Percentiles rank a stretch among this genome's conserved stretches.
Conservation (phyloP, 306 rosid species). For the Fagus crenata region DNA sequence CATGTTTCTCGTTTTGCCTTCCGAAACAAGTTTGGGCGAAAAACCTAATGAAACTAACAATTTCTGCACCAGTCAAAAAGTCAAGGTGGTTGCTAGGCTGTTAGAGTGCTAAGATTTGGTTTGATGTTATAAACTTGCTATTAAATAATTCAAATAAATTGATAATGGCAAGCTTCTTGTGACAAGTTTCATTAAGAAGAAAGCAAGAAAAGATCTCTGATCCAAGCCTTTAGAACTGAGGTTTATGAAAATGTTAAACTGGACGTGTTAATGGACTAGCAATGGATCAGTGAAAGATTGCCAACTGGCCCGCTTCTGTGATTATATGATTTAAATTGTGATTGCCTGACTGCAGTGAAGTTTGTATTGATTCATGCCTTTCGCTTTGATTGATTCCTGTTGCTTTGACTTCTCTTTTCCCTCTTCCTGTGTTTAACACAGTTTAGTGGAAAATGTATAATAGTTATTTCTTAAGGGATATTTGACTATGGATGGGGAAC, state of each 20-base stretch:
- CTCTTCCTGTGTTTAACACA: background rate
- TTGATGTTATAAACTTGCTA: background rate
- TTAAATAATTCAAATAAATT: background rate
- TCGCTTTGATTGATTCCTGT: background rate
- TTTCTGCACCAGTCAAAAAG: background rate
- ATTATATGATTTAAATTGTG: background rate
- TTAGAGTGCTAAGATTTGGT: background rate
- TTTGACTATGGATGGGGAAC: background rate
- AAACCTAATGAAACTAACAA: conserved; percentile 3
- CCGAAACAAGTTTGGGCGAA: background rate
- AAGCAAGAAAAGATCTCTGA: too few species aligned
- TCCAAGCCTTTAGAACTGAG: too few species aligned
- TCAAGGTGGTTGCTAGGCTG: background rate
- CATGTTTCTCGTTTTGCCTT: conserved; percentile 4
- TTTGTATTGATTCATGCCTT: background rate
- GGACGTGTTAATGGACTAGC: background rate
- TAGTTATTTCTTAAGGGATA: background rate
- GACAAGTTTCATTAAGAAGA: too few species aligned
- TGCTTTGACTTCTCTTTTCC: background rate
- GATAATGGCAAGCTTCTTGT: background rate
- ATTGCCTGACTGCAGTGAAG: background rate
- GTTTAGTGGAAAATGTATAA: background rate
- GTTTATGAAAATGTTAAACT: background rate
- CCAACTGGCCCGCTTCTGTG: background rate
- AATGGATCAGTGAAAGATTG: background rate